These are phyloP conservation scores for Liriodendron chinense DNA, from an alignment of 164 flowering plant genomes.

Conservation along the genomic window DNA sequence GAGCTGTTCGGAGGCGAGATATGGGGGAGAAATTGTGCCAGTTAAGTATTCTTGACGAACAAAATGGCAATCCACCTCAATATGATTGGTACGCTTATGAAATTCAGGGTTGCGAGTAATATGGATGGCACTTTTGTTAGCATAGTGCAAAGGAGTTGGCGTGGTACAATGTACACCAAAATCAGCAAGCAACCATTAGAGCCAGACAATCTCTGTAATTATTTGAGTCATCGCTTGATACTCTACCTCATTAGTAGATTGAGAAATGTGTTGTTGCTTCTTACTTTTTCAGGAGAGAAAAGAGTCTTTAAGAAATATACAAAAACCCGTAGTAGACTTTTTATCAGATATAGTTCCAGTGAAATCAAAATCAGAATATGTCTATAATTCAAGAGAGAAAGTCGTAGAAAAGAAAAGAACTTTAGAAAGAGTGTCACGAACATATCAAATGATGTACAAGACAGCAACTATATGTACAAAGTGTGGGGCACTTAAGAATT, in stretches of 20 bases:
- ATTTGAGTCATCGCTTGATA: background rate
- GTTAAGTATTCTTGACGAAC: too few species aligned
- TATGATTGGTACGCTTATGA: background rate
- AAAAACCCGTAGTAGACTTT: background rate
- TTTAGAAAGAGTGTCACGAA: too few species aligned
- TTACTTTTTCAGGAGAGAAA: conserved; percentile 3
- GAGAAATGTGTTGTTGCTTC: too few species aligned
- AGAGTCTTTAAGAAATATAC: background rate
- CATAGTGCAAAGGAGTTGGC: background rate
- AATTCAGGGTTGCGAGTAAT: background rate
- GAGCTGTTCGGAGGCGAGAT: too few species aligned
- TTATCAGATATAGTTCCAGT: background rate
- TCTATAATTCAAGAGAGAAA: too few species aligned
- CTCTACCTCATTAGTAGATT: background rate
- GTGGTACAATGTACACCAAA: background rate
- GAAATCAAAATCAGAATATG: too few species aligned
- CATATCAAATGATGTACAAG: too few species aligned
- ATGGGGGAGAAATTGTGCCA: too few species aligned
- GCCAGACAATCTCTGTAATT: background rate
- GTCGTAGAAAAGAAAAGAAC: too few species aligned
- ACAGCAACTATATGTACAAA: too few species aligned
- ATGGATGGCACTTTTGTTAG: background rate
- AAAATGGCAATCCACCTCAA: too few species aligned
- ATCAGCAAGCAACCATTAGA: background rate
- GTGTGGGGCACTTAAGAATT: too few species aligned